Evolutionary conservation across 441 rosid genomes (phyloP).

Genomic region (Mallotus repandus): DNA sequence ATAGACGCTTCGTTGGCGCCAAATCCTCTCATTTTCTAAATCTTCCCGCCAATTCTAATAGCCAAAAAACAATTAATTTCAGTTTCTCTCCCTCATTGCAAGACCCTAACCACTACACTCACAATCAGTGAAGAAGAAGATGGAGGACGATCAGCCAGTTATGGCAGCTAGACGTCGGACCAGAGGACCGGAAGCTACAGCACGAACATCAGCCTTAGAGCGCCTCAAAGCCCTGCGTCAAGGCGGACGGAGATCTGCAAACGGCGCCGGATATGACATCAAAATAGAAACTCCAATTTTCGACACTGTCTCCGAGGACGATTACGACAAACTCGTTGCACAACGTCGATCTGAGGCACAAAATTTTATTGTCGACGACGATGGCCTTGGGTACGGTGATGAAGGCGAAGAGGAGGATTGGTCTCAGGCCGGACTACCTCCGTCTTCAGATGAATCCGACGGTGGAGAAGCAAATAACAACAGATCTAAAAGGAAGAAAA

Average conservation of each 20-base stretch:
- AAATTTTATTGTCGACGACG: constrained; percentile 76
- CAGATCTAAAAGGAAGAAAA: constrained; percentile 32
- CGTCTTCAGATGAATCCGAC: constrained; percentile 71
- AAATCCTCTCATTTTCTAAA: constrained; percentile 11
- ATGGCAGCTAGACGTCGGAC: constrained; percentile 44
- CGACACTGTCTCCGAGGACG: constrained; percentile 76
- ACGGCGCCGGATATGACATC: constrained; percentile 57
- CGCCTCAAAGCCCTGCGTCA: constrained; percentile 65
- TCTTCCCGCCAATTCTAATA: constrained; percentile 25
- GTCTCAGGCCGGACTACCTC: constrained; percentile 50
- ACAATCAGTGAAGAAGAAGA: constrained; percentile 5
- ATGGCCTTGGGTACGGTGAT: constrained; percentile 73
- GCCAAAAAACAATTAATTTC: not conserved
- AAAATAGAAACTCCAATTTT: constrained; percentile 70
- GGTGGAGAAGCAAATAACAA: constrained; percentile 29
- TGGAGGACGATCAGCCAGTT: constrained; percentile 48
- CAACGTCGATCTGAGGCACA: constrained; percentile 73
- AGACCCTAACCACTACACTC: constrained; percentile 17
- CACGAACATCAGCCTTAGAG: constrained; percentile 60
- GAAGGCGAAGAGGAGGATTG: constrained; percentile 95
- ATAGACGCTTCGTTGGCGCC: constrained; percentile 22
- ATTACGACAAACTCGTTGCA: constrained; percentile 68
- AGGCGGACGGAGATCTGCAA: constrained; percentile 63
- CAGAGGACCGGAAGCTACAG: constrained; percentile 53
- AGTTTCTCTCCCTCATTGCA: not conserved